Conservation (phyloP, 2,329 filamentous ascomycete genomes). For the Diaporthe sp. region DNA sequence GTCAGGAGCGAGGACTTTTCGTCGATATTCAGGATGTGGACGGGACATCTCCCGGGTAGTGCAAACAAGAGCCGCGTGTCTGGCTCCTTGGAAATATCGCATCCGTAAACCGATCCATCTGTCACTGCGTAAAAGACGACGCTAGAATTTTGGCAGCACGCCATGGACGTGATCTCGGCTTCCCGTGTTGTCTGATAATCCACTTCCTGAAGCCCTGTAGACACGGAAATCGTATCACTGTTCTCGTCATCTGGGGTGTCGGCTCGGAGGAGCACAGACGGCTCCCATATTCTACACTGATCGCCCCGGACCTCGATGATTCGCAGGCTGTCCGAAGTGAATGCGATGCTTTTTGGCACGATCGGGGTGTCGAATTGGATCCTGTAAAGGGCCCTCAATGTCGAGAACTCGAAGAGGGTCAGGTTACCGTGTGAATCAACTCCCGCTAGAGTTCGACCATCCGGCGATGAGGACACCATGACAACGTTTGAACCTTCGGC, state of each 20-base stretch:
- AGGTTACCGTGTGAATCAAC: conserved; percentile 46
- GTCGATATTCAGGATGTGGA: too few species aligned
- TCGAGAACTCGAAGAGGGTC: conserved; percentile 48
- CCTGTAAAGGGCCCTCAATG: conserved; percentile 41
- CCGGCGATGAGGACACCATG: conserved; percentile 45
- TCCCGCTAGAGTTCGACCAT: conserved; percentile 48
- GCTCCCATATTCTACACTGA: conserved; percentile 47
- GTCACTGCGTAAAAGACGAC: conserved; percentile 43
- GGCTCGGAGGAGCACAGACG: conserved; percentile 43
- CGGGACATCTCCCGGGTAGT: too few species aligned
- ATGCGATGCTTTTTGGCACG: conserved; percentile 39
- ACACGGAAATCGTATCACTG: conserved; percentile 39
- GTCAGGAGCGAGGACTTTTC: too few species aligned
- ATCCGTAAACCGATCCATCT: conserved; percentile 44
- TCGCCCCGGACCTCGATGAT: conserved; percentile 44
- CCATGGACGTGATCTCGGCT: conserved; percentile 42
- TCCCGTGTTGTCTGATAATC: conserved; percentile 19
- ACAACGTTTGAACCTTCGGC: conserved; percentile 39
- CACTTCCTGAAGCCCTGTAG: conserved; percentile 36
- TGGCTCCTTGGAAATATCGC: conserved; percentile 37
- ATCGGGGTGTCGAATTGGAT: conserved; percentile 37
- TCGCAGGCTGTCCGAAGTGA: conserved; percentile 43
- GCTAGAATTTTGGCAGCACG: conserved; percentile 9
- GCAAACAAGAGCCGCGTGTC: too few species aligned
- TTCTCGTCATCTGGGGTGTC: conserved; percentile 40